Percentiles rank a stretch among this genome's conserved stretches.
Evolutionary conservation across 1,284 basidiomycete species (phyloP).

Genomic region (Somion occarium): DNA sequence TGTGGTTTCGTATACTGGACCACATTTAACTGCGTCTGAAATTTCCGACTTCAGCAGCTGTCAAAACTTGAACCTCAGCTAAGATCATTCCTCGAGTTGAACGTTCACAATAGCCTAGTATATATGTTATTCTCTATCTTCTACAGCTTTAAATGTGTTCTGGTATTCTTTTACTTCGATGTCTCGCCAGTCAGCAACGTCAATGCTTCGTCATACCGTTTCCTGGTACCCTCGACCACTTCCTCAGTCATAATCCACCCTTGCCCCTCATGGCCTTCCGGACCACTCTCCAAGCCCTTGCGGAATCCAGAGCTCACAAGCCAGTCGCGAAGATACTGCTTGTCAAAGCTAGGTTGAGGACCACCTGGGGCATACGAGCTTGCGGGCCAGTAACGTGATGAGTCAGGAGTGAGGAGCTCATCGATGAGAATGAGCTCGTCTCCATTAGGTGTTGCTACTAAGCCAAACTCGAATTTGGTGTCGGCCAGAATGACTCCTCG

Average conservation of each 20-base stretch:
- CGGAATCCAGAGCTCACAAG: constrained; percentile 68
- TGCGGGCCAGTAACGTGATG: constrained; percentile 93
- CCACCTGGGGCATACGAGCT: constrained; percentile 71
- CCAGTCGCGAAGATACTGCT: constrained; percentile 96
- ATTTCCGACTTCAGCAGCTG: too few species aligned
- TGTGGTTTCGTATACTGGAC: too few species aligned
- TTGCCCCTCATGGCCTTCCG: constrained; percentile 57
- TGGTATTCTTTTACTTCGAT: neutral
- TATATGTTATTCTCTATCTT: too few species aligned
- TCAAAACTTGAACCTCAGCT: too few species aligned
- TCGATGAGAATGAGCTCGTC: constrained; percentile 85
- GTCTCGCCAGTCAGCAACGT: constrained; percentile 43
- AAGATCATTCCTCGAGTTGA: too few species aligned
- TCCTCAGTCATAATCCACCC: constrained; percentile 75
- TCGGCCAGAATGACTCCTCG: constrained; percentile 96
- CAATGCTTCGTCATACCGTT: constrained; percentile 77
- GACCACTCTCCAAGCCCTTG: constrained; percentile 76
- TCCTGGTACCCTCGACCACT: constrained; percentile 75
- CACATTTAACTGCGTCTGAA: too few species aligned
- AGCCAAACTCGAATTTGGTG: constrained; percentile 80
- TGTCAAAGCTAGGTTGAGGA: constrained; percentile 91
- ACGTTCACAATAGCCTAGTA: too few species aligned
- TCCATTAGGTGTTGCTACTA: constrained; percentile 32
- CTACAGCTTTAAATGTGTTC: neutral
- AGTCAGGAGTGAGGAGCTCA: constrained; percentile 95